Base-by-base conservation (phyloP, 2,329 filamentous ascomycete genomes). In the Penicillium sp. region DNA sequence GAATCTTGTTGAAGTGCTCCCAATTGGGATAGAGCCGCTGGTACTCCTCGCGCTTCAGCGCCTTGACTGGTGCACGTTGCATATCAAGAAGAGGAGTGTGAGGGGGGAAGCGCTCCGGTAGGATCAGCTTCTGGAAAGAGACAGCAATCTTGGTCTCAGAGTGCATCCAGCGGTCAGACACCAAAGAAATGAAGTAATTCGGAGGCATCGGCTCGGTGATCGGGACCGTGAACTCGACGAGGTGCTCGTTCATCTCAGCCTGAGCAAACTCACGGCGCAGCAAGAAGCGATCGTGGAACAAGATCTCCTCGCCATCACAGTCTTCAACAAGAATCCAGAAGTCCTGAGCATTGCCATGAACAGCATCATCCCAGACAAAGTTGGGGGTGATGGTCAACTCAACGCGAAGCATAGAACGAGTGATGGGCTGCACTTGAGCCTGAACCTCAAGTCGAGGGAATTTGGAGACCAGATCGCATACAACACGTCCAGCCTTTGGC, bases 271-370 rank as follows among this genome's bases (percentile, higher is more conserved):
- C 90, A 67, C 88, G 91, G 39, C 92, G 89, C 24, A 99, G 81
- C 35, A 97, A 78, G 71, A 99, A 97, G 53, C 91, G 90, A 67
- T 99, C 94, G 62, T 96, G 89, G 78, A 90, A 96, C 41, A 99
- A 77, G 40, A 99, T 91, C 51, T 96, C 90, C 69, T 99, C 94
- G 24, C 94, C 94, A 67, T 99, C 94, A 63, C 92, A 96, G 64
- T 99, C 95, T 71, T 99, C 95, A 3, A 96, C 92, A 50, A 99
- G 74, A 56, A 99, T 92, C 94, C 94, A 99, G 75, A 96, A 99
- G 60, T 84, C 90, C 74, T 99, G 92, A 0, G 92, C 89, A 28
- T 81, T 81, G 2, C 94, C 94, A 68, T 99, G 94, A 3, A 99
- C 71, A 24, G 85, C 80, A 57, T 94, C 90, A 60, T 99, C 92